Conservation (phyloP, 225 moss, liverwort and hornwort genomes). For the Antitrichia curtipendula region DNA sequence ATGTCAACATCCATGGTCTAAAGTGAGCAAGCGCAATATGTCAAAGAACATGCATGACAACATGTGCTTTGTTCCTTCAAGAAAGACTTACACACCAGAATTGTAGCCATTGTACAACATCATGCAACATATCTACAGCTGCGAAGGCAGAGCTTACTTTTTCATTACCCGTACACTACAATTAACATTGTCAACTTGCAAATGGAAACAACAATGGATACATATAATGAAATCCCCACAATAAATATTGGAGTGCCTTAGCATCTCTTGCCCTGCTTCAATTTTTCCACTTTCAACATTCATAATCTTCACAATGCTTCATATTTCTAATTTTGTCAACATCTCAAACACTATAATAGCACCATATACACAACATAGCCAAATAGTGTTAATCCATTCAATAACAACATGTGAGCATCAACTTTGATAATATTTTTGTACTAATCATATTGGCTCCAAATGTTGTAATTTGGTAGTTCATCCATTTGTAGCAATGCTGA, state of each 20-base stretch:
- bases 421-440: no score
- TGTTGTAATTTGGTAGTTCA: no score
- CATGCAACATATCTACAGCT: neutral
- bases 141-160: neutral
- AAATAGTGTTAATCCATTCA: neutral
- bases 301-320: no score
- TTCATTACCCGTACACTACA: neutral
- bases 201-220: neutral
- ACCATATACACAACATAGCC: neutral
- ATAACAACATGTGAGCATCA: no score
- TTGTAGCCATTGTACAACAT: neutral
- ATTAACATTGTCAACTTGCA: neutral
- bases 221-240: no score
- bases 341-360: fast-evolving
- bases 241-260: no score
- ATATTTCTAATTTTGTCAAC: neutral
- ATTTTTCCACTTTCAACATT: neutral
- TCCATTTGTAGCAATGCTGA: no score
- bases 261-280: neutral
- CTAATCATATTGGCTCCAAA: no score
- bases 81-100: neutral
- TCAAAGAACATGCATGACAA: neutral
- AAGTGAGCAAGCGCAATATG: neutral
- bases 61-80: neutral
- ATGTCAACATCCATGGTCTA: neutral